Evolutionary conservation across 2,329 filamentous ascomycete genomes (phyloP).

Genomic region (Laburnicola sp.): DNA sequence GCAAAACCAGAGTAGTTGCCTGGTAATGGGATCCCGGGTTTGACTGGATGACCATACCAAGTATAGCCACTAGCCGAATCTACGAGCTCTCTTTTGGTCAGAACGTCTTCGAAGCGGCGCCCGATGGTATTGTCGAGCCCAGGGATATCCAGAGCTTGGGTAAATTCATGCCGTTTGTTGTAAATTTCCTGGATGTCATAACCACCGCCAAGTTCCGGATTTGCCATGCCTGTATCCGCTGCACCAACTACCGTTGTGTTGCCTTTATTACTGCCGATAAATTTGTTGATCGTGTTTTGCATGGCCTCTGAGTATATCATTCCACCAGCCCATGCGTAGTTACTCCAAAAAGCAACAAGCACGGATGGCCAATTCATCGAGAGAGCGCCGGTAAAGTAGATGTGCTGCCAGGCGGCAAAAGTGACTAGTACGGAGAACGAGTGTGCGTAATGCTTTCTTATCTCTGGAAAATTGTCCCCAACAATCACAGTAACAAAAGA

Average conservation of each 20-base stretch:
- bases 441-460: slow-evolving; percentile 75
- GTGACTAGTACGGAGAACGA: slow-evolving; percentile 72
- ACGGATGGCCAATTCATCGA: slow-evolving; percentile 77
- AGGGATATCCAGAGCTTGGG: slow-evolving; percentile 18
- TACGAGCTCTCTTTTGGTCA: slow-evolving; percentile 45
- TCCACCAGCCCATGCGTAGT: slow-evolving; percentile 77
- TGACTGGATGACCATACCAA: slow-evolving; percentile 67
- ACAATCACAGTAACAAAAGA: slow-evolving; percentile 73
- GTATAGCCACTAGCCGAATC: slow-evolving; percentile 53
- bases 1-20: slow-evolving; percentile 73
- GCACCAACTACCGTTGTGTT: slow-evolving; percentile 68
- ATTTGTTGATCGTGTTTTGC: slow-evolving; percentile 65
- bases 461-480: slow-evolving; percentile 66
- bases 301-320: slow-evolving; percentile 67
- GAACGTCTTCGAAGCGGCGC: slow-evolving; percentile 33
- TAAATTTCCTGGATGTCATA: slow-evolving; percentile 65
- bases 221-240: slow-evolving; percentile 60
- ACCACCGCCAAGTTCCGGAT: slow-evolving; percentile 56
- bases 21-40: slow-evolving; percentile 68
- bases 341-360: slow-evolving; percentile 77
- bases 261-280: slow-evolving; percentile 65
- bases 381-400: slow-evolving; percentile 75
- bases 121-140: slow-evolving; percentile 29
- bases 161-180: slow-evolving; percentile 43
- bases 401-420: slow-evolving; percentile 75